Base-by-base conservation (phyloP, 257 asterid genomes). In the Solanum tarapatanum region DNA sequence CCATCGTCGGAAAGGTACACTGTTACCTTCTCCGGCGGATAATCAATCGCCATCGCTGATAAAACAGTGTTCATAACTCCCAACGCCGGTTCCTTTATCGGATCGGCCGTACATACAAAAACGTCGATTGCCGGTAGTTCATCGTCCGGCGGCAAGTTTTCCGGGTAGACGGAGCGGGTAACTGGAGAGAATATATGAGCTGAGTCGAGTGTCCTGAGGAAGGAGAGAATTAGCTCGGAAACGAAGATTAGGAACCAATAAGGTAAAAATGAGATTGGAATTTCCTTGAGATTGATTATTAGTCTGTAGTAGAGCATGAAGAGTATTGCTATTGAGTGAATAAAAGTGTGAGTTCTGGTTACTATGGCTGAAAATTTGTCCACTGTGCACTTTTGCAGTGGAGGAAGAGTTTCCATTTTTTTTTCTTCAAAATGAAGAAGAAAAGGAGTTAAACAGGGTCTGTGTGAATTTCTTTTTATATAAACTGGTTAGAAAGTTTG, bases 1-100 rank as follows among this genome's bases (percentile, higher is more conserved):
- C 93, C 95, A 55, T 93, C 96, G 28, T 93, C 95, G 10, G 92
- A 89, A 11, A 93, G 84, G 86, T 92, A 93, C 23, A 93, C 94
- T 3, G 91, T 41, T 4, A 93, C 87, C 87, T 91, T 93, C 72
- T 92, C 92, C 7, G 91, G 84, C 13, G 94, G 96, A 85, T 93
- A 93, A 84, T 93, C 94, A 12, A 91, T 86, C 39, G 93, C 87
- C 93, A 92, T 87, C 7, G 91, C 92, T 21, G 94, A 93, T 28
- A 93, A 35, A 64, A 93, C 91, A 5, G 96, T 92, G 88, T 93
- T 93, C 91, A 92, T 91, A 8, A 93, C 95, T 33, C 88, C 93
- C 3, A 92, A 30, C 11, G 92, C 80, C 7, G 96, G 95, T 92
- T 93, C 96, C 75, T 88, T 92, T 41, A 73, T 83, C 8, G 94